Base-by-base conservation (phyloP, 345 rosid species). In the Orychophragmus violaceus region DNA sequence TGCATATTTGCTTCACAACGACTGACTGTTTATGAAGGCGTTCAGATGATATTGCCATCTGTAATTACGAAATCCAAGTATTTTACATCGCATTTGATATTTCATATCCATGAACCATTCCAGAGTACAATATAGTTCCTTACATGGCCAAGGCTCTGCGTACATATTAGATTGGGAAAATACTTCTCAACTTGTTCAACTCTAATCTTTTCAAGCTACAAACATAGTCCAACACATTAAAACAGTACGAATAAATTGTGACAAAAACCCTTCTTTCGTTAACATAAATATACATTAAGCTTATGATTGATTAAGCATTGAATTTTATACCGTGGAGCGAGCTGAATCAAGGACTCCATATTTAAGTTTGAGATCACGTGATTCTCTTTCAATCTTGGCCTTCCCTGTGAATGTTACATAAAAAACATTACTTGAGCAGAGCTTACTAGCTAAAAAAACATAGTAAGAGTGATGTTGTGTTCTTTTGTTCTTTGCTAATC, bases 41-140 rank as follows among this genome's bases (percentile, higher is more conserved):
- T 59, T 90, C 97, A 14, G 99, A 83, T 46, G 87, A 80, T 19
- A 90, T 87, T 39, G 95, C 97, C 92, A 87, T 85, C 99, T 94
- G 81, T 77, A 81, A 44, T 59, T 49, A 36, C 50, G 8, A 58
- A 29, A 78, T 49, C 27, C 46, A 48, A 58, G 28, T 35, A 28
- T 23, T 45, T 41, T 18, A 62, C 45, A 46, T 10, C 18, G 27
- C 62, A 41, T 14, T 6, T 4, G 22, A 46, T 1, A 55, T 18
- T 18, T 6, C 28, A 60, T 5, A 19, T 68, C 44, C 0, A 45
- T 2, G 52, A 11, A 45, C 24, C 41, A 50, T 58, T 50, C 25
- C 54, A 39, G 8, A 36, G 9, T 19, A 12, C 21, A 13, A 2
- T 9, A 32, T 22, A 35, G 19, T 25, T 68, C 23, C 96, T 85